A percentile compares a stretch with the other conserved stretches of the same genome.
phyloP scores from a whole-genome alignment of 768 basidiomycete genomes.

The Lactifluus subvellereus region DNA sequence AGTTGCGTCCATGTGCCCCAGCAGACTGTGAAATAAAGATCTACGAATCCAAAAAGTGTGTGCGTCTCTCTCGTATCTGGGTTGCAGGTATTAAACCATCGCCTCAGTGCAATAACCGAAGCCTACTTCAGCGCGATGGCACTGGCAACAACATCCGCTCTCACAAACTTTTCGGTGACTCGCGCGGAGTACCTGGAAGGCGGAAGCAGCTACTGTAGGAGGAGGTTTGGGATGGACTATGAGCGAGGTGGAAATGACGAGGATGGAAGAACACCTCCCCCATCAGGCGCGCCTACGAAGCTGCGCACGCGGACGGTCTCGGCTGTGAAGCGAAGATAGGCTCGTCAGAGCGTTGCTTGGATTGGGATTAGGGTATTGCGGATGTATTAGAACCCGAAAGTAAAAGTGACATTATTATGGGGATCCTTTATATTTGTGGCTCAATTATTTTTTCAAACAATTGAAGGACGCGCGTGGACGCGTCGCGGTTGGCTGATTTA shows the following conservation, averaged over 20 bases:
- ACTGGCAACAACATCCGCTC: conserved; percentile 50
- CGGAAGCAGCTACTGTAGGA: conserved; percentile 67
- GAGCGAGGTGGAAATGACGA: conserved; percentile 20
- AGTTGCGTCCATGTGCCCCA: conserved; percentile 79
- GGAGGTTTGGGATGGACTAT: conserved; percentile 48
- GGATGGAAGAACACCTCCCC: conserved; percentile 1
- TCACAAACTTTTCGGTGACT: conserved; percentile 54
- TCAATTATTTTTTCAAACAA: neutral
- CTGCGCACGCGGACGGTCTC: conserved; percentile 22
- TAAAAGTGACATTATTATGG: neutral
- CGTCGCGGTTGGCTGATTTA: conserved; percentile 18
- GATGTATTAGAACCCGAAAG: conserved; percentile 1
- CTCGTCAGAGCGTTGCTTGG: neutral
- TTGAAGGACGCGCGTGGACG: conserved; percentile 13
- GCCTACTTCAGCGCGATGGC: conserved; percentile 55
- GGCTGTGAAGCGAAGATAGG: conserved; percentile 22
- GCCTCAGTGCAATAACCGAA: conserved; percentile 55
- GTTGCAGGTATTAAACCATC: neutral
- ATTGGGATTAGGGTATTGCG: conserved; percentile 3
- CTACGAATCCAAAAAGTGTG: conserved; percentile 70
- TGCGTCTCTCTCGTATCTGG: conserved; percentile 22
- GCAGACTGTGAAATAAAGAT: conserved; percentile 69
- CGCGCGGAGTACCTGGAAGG: conserved; percentile 80
- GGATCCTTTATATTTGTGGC: neutral
- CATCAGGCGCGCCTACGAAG: neutral